Conservation (phyloP, 2,329 filamentous ascomycete genomes). For the Pseudocercospora macadamiae region DNA sequence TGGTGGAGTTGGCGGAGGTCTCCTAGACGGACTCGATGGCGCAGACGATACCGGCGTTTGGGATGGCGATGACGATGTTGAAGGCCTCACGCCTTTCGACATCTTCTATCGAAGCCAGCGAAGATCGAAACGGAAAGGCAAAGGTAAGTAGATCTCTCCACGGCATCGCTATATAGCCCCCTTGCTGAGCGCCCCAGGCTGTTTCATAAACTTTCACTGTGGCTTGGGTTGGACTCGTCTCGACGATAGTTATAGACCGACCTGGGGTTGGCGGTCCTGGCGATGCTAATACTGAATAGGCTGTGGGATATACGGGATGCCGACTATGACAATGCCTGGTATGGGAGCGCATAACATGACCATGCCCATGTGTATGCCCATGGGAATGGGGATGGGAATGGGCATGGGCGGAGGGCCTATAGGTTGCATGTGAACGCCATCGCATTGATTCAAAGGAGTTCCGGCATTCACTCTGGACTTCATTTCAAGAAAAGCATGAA, state of each 20-base stretch:
- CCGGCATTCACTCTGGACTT: background rate
- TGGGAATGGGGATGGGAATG: background rate
- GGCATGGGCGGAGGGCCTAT: background rate
- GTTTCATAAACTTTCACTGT: background rate
- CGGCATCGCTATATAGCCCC: background rate
- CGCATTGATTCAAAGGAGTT: background rate
- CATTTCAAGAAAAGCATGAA: background rate
- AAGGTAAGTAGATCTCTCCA: background rate
- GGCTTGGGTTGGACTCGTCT: background rate
- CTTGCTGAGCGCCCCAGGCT: conserved; percentile 1
- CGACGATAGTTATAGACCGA: background rate
- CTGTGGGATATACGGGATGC: background rate
- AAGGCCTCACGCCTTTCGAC: conserved; percentile 40
- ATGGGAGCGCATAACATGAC: background rate
- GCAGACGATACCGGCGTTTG: conserved; percentile 71
- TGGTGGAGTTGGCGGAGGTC: background rate
- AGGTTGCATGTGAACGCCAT: background rate
- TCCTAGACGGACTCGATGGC: conserved; percentile 52
- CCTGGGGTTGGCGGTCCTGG: background rate
- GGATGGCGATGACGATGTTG: conserved; percentile 64
- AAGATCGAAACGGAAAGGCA: background rate
- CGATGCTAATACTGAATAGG: background rate
- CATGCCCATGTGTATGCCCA: background rate
- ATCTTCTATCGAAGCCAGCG: background rate
- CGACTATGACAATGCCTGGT: background rate